phyloP scores from a whole-genome alignment of 768 basidiomycete genomes.

The Hericium alpestre region DNA sequence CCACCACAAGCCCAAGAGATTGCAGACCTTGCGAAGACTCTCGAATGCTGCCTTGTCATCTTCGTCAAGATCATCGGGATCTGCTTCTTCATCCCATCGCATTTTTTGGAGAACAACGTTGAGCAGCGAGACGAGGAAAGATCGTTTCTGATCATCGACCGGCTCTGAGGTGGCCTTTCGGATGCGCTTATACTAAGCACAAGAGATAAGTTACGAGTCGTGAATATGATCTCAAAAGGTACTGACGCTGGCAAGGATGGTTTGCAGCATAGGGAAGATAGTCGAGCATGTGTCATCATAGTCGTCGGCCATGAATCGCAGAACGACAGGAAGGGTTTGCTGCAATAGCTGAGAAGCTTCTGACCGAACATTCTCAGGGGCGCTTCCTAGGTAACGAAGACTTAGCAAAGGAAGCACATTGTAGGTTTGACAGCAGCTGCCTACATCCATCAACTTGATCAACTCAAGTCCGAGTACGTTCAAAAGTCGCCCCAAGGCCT shows the following conservation, averaged over 20 bases:
- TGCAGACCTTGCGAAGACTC: constrained; percentile 66
- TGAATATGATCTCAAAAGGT: background rate
- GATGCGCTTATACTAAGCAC: constrained; percentile 70
- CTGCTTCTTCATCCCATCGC: constrained; percentile 80
- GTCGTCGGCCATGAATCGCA: constrained; percentile 83
- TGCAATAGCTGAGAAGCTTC: constrained; percentile 57
- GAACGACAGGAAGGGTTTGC: constrained; percentile 67
- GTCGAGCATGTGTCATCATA: constrained; percentile 85
- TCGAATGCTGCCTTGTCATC: constrained; percentile 81
- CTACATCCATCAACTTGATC: constrained; percentile 73
- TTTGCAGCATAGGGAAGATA: constrained; percentile 70
- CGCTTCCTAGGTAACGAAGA: constrained; percentile 30
- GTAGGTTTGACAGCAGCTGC: constrained; percentile 13
- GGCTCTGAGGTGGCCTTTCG: constrained; percentile 51
- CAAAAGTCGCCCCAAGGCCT: constrained; percentile 75
- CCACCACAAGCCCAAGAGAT: constrained; percentile 1
- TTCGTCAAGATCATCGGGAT: constrained; percentile 76
- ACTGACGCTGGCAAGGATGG: constrained; percentile 65
- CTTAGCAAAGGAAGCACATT: background rate
- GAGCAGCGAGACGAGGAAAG: constrained; percentile 72
- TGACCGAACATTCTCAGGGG: constrained; percentile 45
- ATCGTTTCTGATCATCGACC: constrained; percentile 53
- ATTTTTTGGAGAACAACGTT: constrained; percentile 76
- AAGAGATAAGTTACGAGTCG: background rate
- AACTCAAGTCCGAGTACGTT: constrained; percentile 77